Percentiles rank a stretch among this genome's conserved stretches.
phyloP scores from a whole-genome alignment of 2,329 filamentous ascomycete genomes.

The Coniochaeta ligniaria region DNA sequence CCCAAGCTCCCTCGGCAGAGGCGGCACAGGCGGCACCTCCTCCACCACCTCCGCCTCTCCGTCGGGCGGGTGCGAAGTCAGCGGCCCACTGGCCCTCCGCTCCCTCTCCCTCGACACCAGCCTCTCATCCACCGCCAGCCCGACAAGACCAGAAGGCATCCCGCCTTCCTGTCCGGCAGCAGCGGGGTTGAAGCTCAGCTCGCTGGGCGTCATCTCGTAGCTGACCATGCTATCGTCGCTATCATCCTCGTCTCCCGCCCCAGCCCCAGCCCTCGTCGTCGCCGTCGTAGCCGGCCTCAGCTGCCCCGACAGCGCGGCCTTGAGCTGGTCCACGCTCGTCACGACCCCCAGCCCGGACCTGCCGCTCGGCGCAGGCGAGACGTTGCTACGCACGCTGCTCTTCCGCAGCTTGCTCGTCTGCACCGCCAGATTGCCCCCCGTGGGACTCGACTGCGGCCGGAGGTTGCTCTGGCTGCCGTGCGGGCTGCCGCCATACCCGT shows the following conservation, averaged over 20 bases:
- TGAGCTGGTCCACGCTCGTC: slow-evolving; percentile 57
- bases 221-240: slow-evolving; percentile 64
- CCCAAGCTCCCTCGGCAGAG: slow-evolving; percentile 32
- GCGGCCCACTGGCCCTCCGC: slow-evolving; percentile 22
- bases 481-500: slow-evolving; percentile 17
- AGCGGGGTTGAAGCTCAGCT: slow-evolving; percentile 52
- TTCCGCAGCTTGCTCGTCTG: slow-evolving; percentile 41
- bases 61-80: slow-evolving; percentile 34
- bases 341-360: slow-evolving; percentile 33
- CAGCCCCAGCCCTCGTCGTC: slow-evolving; percentile 22
- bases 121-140: not conserved
- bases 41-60: slow-evolving; percentile 18
- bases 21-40: slow-evolving; percentile 48
- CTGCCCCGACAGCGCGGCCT: slow-evolving; percentile 51
- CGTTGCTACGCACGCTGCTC: slow-evolving; percentile 43
- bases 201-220: slow-evolving; percentile 61
- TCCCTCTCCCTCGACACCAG: not conserved
- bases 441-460: slow-evolving; percentile 39
- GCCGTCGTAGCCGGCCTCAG: slow-evolving; percentile 22
- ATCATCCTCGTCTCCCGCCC: slow-evolving; percentile 42
- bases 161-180: slow-evolving; percentile 10
- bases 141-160: not conserved
- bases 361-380: slow-evolving; percentile 33
- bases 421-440: slow-evolving; percentile 20
- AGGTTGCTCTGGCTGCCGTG: slow-evolving; percentile 43